Base-by-base conservation (phyloP, 2,329 filamentous ascomycete genomes). In the Trichophyton schoenleinii region DNA sequence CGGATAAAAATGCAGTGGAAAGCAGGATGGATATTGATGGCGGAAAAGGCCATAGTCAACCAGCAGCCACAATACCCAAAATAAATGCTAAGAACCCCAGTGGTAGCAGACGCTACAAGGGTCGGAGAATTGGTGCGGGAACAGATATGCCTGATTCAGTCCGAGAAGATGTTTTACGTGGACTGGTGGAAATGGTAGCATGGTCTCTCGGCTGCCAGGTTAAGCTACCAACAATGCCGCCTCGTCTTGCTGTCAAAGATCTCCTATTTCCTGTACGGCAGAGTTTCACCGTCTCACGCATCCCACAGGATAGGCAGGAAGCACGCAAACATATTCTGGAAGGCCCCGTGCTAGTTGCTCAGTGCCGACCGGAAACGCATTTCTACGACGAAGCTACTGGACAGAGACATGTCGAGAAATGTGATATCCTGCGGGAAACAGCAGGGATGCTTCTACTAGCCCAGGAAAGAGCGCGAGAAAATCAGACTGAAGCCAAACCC, bases 391-490 rank as follows among this genome's bases (percentile, higher is more conserved):
- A 65, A 0, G 20, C 34, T 15, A 62, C 65, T 2, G 73, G 71
- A 0, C 62, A 68, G 9, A 73, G 71, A 3, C 64, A 71, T 57
- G 72, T 67, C 36, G 75, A 75, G 63, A 68, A 76, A 15, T 75
- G 84, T 58, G 83, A 86, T 67, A 65, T 80, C 7, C 75, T 83
- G 63, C 77, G 82, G 60, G 83, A 86, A 66, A 70, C 84, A 3
- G 82, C 81, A 3, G 79, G 77, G 1, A 72, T 85, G 70, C 71
- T 86, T 13, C 73, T 83, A 20, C 68, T 84, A 1, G 83, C 83
- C 1, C 82, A 86, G 68, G 82, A 86, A 69, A 77, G 83, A 42
- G 76, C 76, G n/a, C 75, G 83, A 59, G 77, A 85, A 66, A 82
- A 81, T 0, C 74, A 72, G 60, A 67, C 67, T 1, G 80, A 83